A percentile compares a stretch with the other conserved stretches of the same genome.
phyloP scores from a whole-genome alignment of 2,329 filamentous ascomycete genomes.

The Aspergillus calidoustus region DNA sequence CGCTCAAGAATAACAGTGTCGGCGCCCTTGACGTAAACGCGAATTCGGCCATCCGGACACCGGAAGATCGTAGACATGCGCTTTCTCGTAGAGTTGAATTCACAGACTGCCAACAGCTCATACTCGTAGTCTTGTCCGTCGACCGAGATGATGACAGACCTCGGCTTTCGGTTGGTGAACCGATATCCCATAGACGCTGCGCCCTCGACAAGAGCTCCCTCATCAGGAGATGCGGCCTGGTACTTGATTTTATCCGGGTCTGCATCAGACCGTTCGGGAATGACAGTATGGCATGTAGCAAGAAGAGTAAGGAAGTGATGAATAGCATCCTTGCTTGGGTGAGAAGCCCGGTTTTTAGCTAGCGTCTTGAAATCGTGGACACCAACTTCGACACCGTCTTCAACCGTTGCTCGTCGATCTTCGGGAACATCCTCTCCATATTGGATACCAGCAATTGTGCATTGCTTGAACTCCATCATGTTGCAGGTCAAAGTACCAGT shows the following conservation, averaged over 20 bases:
- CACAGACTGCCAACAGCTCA: conserved; percentile 92
- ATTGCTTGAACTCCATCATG: conserved; percentile 98
- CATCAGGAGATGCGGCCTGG: conserved; percentile 95
- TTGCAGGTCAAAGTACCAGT: conserved; percentile 98
- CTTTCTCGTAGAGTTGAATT: conserved; percentile 98
- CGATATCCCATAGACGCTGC: conserved; percentile 84
- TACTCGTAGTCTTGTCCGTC: conserved; percentile 77
- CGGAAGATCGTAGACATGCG: conserved; percentile 98
- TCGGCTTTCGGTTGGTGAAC: conserved; percentile 88
- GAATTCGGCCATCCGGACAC: conserved; percentile 92
- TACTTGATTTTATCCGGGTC: conserved; percentile 87
- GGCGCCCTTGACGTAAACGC: conserved; percentile 93
- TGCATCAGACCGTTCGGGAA: conserved; percentile 83
- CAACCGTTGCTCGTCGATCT: conserved; percentile 78
- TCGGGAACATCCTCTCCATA: conserved; percentile 93
- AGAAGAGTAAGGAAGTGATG: conserved; percentile 87
- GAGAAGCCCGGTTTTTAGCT: conserved; percentile 68
- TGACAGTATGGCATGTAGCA: conserved; percentile 93
- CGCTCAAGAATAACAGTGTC: conserved; percentile 97
- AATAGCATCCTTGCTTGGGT: conserved; percentile 64
- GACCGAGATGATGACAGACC: conserved; percentile 81
- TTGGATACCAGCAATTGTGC: conserved; percentile 88
- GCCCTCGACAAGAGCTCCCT: conserved; percentile 94
- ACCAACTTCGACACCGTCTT: conserved; percentile 76
- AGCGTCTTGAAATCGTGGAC: conserved; percentile 84